Conservation (phyloP, 1,284 basidiomycete species). For the Papiliotrema laurentii region DNA sequence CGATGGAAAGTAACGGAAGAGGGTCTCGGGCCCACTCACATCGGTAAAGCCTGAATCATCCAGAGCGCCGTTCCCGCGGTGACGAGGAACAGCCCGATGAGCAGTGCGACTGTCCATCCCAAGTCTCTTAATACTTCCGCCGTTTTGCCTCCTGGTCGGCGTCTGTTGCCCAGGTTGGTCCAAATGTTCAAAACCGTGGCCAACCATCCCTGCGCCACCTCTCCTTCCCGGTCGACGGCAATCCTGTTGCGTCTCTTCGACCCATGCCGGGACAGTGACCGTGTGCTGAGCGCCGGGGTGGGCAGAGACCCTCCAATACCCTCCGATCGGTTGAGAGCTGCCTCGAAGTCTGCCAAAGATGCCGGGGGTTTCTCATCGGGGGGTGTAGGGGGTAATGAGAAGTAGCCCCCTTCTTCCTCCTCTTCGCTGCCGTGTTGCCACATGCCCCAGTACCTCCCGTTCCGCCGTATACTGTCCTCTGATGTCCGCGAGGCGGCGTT, state of each 20-base stretch:
- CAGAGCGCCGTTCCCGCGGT: slow-evolving; percentile 40
- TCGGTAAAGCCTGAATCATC: slow-evolving; percentile 42
- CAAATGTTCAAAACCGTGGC: slow-evolving; percentile 12
- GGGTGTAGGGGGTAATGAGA: slow-evolving; percentile 33
- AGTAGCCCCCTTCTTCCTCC: slow-evolving; percentile 23
- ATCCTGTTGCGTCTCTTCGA: slow-evolving; percentile 7
- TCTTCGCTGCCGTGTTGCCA: slow-evolving; percentile 17
- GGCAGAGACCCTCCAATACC: slow-evolving; percentile 25
- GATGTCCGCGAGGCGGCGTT: slow-evolving; percentile 1
- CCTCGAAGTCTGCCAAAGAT: slow-evolving; percentile 13
- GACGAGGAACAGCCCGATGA: slow-evolving; percentile 40
- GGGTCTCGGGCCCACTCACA: slow-evolving; percentile 32
- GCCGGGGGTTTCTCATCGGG: slow-evolving; percentile 12
- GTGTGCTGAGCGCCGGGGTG: slow-evolving; percentile 44
- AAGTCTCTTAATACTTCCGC: slow-evolving; percentile 40
- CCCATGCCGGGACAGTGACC: slow-evolving; percentile 29
- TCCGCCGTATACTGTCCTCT: slow-evolving; percentile 12
- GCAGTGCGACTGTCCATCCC: slow-evolving; percentile 43
- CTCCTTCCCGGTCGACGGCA: slow-evolving; percentile 1
- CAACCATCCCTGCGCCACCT: slow-evolving; percentile 16
- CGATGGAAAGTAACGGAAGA: no score
- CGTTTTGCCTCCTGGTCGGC: slow-evolving; percentile 33
- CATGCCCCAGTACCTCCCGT: slow-evolving; percentile 32
- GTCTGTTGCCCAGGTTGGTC: slow-evolving; percentile 4
- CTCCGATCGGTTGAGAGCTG: slow-evolving; percentile 3